phyloP scores from a whole-genome alignment of 164 flowering plant species.

The Aristolochia californica region DNA sequence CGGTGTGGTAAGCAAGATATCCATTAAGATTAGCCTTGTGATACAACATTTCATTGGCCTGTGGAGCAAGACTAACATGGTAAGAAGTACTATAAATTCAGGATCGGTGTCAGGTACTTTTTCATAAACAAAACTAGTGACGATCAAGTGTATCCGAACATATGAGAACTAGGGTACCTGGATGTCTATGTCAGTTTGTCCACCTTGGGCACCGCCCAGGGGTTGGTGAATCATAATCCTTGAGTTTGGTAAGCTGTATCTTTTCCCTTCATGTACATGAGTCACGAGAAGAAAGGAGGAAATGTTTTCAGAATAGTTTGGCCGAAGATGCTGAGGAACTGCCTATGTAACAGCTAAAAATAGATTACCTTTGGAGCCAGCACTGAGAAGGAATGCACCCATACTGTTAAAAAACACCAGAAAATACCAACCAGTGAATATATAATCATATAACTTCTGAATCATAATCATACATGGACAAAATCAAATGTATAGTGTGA shows the following conservation, averaged over 20 bases:
- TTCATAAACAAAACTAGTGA: background rate
- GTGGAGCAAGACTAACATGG: background rate
- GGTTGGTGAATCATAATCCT: constrained; percentile 99
- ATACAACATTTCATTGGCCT: constrained; percentile 93
- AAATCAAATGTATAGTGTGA: too few relatives aligned
- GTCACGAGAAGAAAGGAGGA: background rate
- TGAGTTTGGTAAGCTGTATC: constrained; percentile 90
- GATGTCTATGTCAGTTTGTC: constrained; percentile 69
- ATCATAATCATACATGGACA: background rate
- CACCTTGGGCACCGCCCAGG: constrained; percentile 95
- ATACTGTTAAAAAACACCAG: constrained; percentile 39
- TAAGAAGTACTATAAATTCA: too few relatives aligned
- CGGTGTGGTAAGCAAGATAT: constrained; percentile 79
- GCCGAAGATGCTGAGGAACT: background rate
- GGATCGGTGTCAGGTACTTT: too few relatives aligned
- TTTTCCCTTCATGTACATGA: constrained; percentile 42
- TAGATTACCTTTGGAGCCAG: constrained; percentile 80
- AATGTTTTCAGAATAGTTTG: background rate
- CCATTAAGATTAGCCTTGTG: constrained; percentile 88
- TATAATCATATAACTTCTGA: too few relatives aligned
- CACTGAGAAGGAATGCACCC: constrained; percentile 92
- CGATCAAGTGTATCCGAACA: too few relatives aligned
- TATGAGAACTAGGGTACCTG: constrained; percentile 40
- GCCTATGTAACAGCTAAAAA: background rate
- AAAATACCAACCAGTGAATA: constrained; percentile 1